Evolutionary conservation across 78 protist species (phyloP).

Genomic region (Polysphondylium violaceum): DNA sequence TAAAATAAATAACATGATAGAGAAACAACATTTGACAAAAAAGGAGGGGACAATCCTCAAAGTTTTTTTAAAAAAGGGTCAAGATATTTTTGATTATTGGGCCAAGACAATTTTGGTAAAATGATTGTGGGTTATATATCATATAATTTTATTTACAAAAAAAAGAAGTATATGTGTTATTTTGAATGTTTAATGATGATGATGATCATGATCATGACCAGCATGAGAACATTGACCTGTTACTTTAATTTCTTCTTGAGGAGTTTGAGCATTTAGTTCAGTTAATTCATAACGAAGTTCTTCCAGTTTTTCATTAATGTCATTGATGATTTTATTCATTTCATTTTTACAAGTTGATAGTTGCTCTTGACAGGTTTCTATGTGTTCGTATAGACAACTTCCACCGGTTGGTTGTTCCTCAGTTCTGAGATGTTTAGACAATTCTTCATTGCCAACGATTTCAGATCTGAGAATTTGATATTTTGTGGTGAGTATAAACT

Average conservation of each 20-base stretch:
- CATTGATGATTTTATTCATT: background rate
- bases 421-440: constrained; percentile 6
- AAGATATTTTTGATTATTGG: too few species aligned
- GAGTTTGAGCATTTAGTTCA: background rate
- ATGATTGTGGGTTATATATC: background rate
- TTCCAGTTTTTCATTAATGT: constrained; percentile 52
- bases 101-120: too few species aligned
- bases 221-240: background rate
- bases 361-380: constrained; percentile 43
- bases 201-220: background rate
- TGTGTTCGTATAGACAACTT: constrained; percentile 57
- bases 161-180: too few species aligned
- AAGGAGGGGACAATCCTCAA: too few species aligned
- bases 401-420: constrained; percentile 20
- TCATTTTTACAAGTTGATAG: background rate
- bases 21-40: too few species aligned
- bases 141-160: too few species aligned
- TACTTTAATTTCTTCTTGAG: background rate
- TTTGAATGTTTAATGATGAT: too few species aligned
- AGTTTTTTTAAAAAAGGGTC: too few species aligned
- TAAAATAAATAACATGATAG: too few species aligned
- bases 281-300: constrained; percentile 53
- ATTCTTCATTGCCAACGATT: constrained; percentile 22
- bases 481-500: constrained; percentile 61
- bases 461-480: constrained; percentile 58